phyloP scores from a whole-genome alignment of 495 filamentous ascomycete genomes.

The Hyphodiscus hymeniophilus region DNA sequence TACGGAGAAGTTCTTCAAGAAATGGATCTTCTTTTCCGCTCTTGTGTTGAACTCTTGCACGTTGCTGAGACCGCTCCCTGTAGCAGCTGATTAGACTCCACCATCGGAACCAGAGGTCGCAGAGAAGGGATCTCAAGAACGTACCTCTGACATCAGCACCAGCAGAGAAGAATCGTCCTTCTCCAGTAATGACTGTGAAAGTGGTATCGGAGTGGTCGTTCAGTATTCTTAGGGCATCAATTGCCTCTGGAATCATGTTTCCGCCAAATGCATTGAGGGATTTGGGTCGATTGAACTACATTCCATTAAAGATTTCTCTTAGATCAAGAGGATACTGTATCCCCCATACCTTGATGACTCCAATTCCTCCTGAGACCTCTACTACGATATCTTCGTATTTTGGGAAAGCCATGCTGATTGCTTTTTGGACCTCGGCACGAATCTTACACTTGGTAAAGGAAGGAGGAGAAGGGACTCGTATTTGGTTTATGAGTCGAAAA shows the following conservation, averaged over 20 bases:
- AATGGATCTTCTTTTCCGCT: not conserved
- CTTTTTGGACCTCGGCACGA: not conserved
- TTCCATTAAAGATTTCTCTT: constrained; percentile 7
- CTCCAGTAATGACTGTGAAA: constrained; percentile 23
- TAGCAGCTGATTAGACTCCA: not conserved
- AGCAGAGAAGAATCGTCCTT: constrained; percentile 23
- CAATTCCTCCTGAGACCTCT: constrained; percentile 15
- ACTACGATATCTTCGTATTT: constrained; percentile 19
- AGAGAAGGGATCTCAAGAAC: not conserved
- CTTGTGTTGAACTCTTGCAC: not conserved
- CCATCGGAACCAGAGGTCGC: not conserved
- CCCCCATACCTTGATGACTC: constrained; percentile 15
- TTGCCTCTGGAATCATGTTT: constrained; percentile 19
- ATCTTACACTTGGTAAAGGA: not conserved
- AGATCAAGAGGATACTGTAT: not conserved
- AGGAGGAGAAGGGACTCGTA: not conserved
- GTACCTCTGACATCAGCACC: constrained; percentile 23
- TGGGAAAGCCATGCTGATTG: not conserved
- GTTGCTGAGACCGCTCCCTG: not conserved
- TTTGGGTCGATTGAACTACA: constrained; percentile 21
- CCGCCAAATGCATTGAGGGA: constrained; percentile 22
- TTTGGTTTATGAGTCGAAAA: not conserved
- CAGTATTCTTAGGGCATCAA: constrained; percentile 15
- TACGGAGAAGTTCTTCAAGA: not conserved
- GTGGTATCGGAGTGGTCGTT: constrained; percentile 21